phyloP scores from a whole-genome alignment of 208 protist species.

The Balamuthia mandrillaris region DNA sequence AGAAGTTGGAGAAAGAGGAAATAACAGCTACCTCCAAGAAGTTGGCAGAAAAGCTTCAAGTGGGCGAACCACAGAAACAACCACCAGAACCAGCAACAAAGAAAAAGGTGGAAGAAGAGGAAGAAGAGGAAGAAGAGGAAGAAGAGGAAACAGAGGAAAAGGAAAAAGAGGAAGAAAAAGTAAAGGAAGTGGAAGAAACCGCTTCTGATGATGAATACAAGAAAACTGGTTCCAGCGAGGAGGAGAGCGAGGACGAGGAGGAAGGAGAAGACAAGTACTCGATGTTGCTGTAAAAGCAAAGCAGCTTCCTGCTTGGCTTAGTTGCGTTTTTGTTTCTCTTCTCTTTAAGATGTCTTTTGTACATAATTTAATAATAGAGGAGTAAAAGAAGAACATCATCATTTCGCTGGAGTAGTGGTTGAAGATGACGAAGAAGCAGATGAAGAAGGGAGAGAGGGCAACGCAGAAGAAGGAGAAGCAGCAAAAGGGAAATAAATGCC shows the following conservation, averaged over 20 bases:
- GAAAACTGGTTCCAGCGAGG: background rate
- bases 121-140: background rate
- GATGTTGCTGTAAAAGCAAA: background rate
- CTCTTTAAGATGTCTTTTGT: no score
- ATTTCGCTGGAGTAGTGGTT: no score
- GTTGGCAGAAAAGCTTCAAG: background rate
- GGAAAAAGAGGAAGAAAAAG: background rate
- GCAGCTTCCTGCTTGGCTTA: no score
- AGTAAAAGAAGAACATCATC: no score
- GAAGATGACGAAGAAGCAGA: no score
- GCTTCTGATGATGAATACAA: background rate
- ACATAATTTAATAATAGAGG: no score
- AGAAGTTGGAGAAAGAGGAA: no score
- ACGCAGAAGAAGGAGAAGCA: no score
- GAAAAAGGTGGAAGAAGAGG: background rate
- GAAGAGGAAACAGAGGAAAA: background rate
- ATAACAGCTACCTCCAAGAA: background rate
- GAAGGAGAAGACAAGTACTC: background rate
- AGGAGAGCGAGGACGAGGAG: background rate
- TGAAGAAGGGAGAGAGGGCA: no score
- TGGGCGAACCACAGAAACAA: background rate
- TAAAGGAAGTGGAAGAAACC: background rate
- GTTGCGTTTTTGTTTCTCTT: no score
- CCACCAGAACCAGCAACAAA: background rate
- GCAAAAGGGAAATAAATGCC: no score